These are phyloP conservation scores for Henckelia pumila DNA, from an alignment of 257 asterid species.

Conservation along the genomic window DNA sequence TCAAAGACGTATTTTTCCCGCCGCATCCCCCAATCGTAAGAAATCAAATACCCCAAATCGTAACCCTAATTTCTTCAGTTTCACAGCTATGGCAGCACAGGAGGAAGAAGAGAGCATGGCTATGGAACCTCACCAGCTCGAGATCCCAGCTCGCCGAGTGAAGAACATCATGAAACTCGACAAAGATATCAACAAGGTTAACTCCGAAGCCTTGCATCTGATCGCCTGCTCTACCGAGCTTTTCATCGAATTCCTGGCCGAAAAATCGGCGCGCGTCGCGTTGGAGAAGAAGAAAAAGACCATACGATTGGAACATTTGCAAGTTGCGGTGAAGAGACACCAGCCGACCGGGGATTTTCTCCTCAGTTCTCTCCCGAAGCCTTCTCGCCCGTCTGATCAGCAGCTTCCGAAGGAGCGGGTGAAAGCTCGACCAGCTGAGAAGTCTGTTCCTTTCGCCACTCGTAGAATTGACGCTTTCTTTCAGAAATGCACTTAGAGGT, in stretches of 20 bases:
- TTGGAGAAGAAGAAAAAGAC: slow-evolving; percentile 73
- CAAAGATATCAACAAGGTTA: slow-evolving; percentile 68
- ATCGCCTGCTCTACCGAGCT: slow-evolving; percentile 74
- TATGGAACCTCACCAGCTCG: slow-evolving; percentile 39
- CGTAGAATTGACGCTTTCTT: slow-evolving; percentile 79
- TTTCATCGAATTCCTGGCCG: slow-evolving; percentile 73
- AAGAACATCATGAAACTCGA: slow-evolving; percentile 80
- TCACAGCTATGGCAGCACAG: slow-evolving; percentile 38
- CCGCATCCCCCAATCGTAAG: background rate
- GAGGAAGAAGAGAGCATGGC: slow-evolving; percentile 32
- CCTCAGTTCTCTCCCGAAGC: slow-evolving; percentile 71
- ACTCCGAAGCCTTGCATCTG: slow-evolving; percentile 71
- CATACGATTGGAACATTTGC: slow-evolving; percentile 52
- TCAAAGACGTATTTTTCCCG: background rate
- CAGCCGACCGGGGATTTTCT: slow-evolving; percentile 81
- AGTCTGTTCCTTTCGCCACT: slow-evolving; percentile 50
- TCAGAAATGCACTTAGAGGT: slow-evolving; percentile 39
- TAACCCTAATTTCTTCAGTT: background rate
- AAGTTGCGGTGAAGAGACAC: slow-evolving; percentile 68
- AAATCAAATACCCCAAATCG: background rate
- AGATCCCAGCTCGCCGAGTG: slow-evolving; percentile 66
- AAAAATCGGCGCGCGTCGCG: slow-evolving; percentile 64
- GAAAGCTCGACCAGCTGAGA: slow-evolving; percentile 36
- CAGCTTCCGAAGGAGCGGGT: slow-evolving; percentile 33
- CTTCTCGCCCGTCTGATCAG: slow-evolving; percentile 41